phyloP scores from a whole-genome alignment of 768 basidiomycete species.

The Amanita inopinata region DNA sequence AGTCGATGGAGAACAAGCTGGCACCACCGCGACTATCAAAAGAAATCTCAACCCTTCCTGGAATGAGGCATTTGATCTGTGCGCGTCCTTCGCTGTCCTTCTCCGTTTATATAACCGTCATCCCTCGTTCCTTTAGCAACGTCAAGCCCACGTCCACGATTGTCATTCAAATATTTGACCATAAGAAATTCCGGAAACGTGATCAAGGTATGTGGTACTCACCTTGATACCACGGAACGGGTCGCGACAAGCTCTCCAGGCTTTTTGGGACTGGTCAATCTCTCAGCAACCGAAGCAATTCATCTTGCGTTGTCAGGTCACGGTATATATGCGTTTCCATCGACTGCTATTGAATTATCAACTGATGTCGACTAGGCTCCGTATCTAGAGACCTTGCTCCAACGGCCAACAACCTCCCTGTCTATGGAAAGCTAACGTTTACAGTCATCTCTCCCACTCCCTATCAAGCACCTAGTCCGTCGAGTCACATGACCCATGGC shows the following conservation, averaged over 20 bases:
- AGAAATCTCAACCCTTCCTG: constrained; percentile 65
- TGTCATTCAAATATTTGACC: constrained; percentile 84
- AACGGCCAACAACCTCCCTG: constrained; percentile 67
- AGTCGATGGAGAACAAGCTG: constrained; percentile 77
- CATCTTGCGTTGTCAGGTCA: constrained; percentile 34
- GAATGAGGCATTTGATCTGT: constrained; percentile 86
- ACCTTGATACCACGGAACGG: constrained; percentile 20
- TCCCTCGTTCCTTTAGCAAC: constrained; percentile 32
- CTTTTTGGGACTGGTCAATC: constrained; percentile 50
- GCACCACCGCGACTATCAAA: constrained; percentile 65
- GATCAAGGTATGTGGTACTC: constrained; percentile 54
- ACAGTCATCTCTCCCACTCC: constrained; percentile 34
- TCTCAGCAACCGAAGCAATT: constrained; percentile 45
- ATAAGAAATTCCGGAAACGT: constrained; percentile 77
- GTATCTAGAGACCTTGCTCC: constrained; percentile 67
- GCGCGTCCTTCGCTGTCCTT: constrained; percentile 18
- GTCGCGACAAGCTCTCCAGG: constrained; percentile 21
- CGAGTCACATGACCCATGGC: not conserved
- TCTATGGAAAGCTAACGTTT: constrained; percentile 77
- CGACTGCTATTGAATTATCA: constrained; percentile 12
- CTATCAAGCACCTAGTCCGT: constrained; percentile 19
- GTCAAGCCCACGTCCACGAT: constrained; percentile 69
- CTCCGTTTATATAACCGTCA: constrained; percentile 11
- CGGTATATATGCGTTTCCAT: constrained; percentile 25
- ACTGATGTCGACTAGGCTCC: constrained; percentile 33